Percentiles rank a stretch among this genome's conserved stretches.
These are phyloP conservation scores for Aspergillus awamori DNA, from an alignment of 2,329 filamentous ascomycete species.

Conservation along the genomic window DNA sequence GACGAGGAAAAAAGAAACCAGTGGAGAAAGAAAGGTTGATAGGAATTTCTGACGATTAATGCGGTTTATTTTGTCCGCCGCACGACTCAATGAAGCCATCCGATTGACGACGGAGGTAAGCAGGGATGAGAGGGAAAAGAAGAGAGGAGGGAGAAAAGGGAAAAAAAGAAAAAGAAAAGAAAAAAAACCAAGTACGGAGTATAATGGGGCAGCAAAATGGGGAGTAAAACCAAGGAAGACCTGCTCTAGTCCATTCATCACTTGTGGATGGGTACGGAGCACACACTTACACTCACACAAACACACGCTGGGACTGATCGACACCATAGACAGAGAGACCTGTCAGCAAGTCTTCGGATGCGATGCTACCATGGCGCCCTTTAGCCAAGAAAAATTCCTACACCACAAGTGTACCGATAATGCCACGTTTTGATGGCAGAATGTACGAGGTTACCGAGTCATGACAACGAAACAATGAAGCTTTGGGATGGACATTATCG, in stretches of 20 bases:
- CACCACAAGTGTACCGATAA: constrained; percentile 13
- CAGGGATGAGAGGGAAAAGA: neutral
- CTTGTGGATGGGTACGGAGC: neutral
- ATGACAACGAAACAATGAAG: constrained; percentile 5
- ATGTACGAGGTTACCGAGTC: constrained; percentile 9
- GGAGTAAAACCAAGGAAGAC: neutral
- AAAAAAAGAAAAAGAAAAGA: neutral
- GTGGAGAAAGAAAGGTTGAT: neutral
- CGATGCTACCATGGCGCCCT: constrained; percentile 12
- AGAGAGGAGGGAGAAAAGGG: neutral
- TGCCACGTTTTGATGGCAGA: constrained; percentile 24
- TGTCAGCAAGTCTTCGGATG: constrained; percentile 20
- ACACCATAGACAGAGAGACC: constrained; percentile 11
- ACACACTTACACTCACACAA: neutral
- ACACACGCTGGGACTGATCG: constrained; percentile 4
- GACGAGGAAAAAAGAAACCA: neutral
- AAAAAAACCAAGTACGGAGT: neutral
- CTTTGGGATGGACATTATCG: neutral
- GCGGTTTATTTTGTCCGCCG: neutral
- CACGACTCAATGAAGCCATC: neutral
- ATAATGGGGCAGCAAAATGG: constrained; percentile 4
- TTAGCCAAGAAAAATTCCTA: constrained; percentile 15
- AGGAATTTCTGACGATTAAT: neutral
- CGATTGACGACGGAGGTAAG: neutral
- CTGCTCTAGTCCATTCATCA: neutral